A percentile compares a stretch with the other conserved stretches of the same genome.
Conservation (phyloP, 257 asterid genomes). For the Ilex asprella region DNA sequence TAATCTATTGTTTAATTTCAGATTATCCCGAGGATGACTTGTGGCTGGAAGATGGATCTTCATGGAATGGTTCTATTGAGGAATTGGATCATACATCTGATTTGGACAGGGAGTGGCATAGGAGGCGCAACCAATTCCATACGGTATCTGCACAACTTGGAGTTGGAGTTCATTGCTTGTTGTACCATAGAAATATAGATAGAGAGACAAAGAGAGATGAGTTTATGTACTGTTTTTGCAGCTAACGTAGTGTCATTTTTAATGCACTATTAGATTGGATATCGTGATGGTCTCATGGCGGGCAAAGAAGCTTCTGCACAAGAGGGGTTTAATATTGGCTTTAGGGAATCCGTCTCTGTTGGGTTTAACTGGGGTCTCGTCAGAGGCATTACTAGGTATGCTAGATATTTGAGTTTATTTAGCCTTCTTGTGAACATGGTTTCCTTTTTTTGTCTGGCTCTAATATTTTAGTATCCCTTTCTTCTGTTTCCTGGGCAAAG, state of each 20-base stretch:
- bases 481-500: not conserved
- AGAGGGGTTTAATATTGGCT: slow-evolving; percentile 76
- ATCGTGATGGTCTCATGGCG: slow-evolving; percentile 82
- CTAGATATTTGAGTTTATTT: not conserved
- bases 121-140: slow-evolving; percentile 64
- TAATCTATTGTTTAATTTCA: slow-evolving; percentile 7
- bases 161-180: too few relatives aligned
- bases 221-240: not conserved
- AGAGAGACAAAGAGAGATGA: not conserved
- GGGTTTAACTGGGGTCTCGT: slow-evolving; percentile 72
- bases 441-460: not conserved
- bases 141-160: slow-evolving; percentile 42
- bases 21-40: slow-evolving; percentile 40
- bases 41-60: slow-evolving; percentile 64
- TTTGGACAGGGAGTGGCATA: slow-evolving; percentile 75
- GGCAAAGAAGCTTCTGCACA: slow-evolving; percentile 83
- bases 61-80: slow-evolving; percentile 29
- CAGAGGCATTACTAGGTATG: slow-evolving; percentile 73
- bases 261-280: slow-evolving; percentile 56
- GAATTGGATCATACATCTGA: slow-evolving; percentile 27
- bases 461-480: too few relatives aligned
- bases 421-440: not conserved
- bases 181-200: too few relatives aligned
- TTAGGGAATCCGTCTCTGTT: slow-evolving; percentile 47
- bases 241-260: slow-evolving; percentile 8